Base-by-base conservation (phyloP, 139 green algal species). In the Coccomyxa sp. region DNA sequence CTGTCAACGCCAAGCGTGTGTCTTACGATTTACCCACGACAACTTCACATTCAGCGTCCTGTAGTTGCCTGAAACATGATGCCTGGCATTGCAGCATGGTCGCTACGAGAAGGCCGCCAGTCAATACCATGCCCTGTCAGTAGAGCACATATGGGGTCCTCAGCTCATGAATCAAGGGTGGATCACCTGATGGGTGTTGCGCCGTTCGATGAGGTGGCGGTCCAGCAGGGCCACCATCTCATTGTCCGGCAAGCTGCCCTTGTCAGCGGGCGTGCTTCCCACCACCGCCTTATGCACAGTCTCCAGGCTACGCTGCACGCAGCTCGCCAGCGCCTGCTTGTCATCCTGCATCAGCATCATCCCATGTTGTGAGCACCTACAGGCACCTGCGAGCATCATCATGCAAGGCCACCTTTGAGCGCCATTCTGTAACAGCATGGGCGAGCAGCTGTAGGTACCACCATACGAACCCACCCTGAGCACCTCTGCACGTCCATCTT, bases 311-410 rank as follows among this genome's bases (percentile, higher is more conserved):
- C 8, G 41, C 6, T 36, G 74, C 54, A 90, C 78, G 18, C 87
- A 85, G 14, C 88, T 82, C 29, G 73, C 68, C 39, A 92, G 72
- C 10, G 87, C 82, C 58, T 85, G 73, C 85, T 91, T 95, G 50
- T 98, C 91, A 50, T 97, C 94, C 76, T 80, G 76, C 76, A 75
- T 41, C 8, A n/a, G 64, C 12, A 24, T 35, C 64, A 72, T 33
- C 27, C 12, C 33, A 12, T 33, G 8, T 14, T 12, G 16, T 12
- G 27, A n/a, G n/a, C n/a, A n/a, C n/a, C n/a, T n/a, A n/a, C n/a
- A n/a, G n/a, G n/a, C n/a, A n/a, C n/a, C n/a, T n/a, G n/a, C n/a
- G n/a, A n/a, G n/a, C n/a, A 35, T 8, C n/a, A 35, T 38, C n/a
- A 72, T 36, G 64, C 64, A 14, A 72, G 16, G 27, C 64, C 12